These are phyloP conservation scores for Cladophialophora chaetospira DNA, from an alignment of 2,329 filamentous ascomycete species.

Conservation along the genomic window DNA sequence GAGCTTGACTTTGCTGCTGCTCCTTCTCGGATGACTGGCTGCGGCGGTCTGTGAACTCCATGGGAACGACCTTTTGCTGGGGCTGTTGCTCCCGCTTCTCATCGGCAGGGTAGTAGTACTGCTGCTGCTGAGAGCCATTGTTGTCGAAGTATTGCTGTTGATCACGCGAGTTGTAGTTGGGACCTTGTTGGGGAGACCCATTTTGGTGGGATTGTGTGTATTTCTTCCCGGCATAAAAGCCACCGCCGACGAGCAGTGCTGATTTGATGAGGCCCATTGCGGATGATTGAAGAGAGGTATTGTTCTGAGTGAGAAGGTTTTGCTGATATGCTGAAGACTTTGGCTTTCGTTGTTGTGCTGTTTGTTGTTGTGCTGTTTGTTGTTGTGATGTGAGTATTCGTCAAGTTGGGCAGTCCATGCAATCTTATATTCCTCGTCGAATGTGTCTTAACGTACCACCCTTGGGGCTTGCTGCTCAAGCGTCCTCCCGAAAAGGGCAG, in stretches of 20 bases:
- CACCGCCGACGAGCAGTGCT: conserved; percentile 17
- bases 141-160: conserved; percentile 12
- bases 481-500: neutral
- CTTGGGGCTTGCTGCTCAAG: neutral
- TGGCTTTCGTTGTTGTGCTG: neutral
- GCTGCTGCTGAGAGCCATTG: neutral
- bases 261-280: conserved; percentile 23
- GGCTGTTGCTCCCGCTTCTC: neutral
- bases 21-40: neutral
- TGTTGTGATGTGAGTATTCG: too few relatives aligned
- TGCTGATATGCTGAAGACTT: neutral
- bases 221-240: conserved; percentile 20
- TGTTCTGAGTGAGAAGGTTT: neutral
- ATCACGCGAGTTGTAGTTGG: neutral
- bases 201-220: conserved; percentile 1
- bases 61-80: neutral
- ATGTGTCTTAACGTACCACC: too few relatives aligned
- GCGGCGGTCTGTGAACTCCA: conserved; percentile 14
- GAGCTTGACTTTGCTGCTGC: neutral
- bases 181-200: neutral
- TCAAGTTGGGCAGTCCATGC: too few relatives aligned
- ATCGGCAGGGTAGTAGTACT: neutral
- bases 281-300: too few relatives aligned
- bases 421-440: too few relatives aligned
- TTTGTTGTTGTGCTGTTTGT: too few relatives aligned